Percentiles rank a stretch among this genome's conserved stretches.
These are phyloP conservation scores for Cyamopsis tetragonoloba DNA, from an alignment of 306 rosid species.

Conservation along the genomic window DNA sequence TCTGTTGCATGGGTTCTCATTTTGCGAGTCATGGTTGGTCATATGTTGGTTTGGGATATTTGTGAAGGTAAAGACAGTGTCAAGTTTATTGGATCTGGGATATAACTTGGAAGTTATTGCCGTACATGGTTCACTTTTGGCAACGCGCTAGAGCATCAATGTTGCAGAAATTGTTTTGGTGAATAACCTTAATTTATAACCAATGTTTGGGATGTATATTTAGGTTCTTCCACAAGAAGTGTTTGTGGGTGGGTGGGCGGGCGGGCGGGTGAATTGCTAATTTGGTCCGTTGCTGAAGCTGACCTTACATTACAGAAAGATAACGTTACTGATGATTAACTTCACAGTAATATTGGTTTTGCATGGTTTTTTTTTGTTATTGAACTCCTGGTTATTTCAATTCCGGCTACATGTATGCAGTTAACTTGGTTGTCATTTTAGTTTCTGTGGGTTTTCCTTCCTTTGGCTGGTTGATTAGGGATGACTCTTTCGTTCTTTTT, in stretches of 20 bases:
- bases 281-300: constrained; percentile 20
- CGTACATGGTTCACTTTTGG: not conserved
- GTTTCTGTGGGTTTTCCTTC: constrained; percentile 22
- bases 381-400: constrained; percentile 27
- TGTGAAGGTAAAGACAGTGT: constrained; percentile 32
- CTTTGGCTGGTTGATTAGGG: constrained; percentile 25
- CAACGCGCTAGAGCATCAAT: constrained; percentile 6
- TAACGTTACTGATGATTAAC: constrained; percentile 22
- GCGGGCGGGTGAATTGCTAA: constrained; percentile 28
- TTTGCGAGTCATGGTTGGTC: constrained; percentile 38
- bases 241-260: constrained; percentile 33
- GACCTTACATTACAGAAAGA: constrained; percentile 26
- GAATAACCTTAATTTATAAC: constrained; percentile 25
- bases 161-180: constrained; percentile 14
- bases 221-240: constrained; percentile 27
- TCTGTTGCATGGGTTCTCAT: constrained; percentile 40
- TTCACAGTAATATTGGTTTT: constrained; percentile 21
- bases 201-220: constrained; percentile 29
- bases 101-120: constrained; percentile 21
- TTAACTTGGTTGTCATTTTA: constrained; percentile 32
- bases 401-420: constrained; percentile 14
- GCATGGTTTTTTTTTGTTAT: constrained; percentile 30
- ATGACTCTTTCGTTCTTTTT: constrained; percentile 17
- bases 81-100: constrained; percentile 27
- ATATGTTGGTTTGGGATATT: constrained; percentile 35